phyloP scores from a whole-genome alignment of 371 early-diverging fungal species.

The Apophysomyces elegans region DNA sequence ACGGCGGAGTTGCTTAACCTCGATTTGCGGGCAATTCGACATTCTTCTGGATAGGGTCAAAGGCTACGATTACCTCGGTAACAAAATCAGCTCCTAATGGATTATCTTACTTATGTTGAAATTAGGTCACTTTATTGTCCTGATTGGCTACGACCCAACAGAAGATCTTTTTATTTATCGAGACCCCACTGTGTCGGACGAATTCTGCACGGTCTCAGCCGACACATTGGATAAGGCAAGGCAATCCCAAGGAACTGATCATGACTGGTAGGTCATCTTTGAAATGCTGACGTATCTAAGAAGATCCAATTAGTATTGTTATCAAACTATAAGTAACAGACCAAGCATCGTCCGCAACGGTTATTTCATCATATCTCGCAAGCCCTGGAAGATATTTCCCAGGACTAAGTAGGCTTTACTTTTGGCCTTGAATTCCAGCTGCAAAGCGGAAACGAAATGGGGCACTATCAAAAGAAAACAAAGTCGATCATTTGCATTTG shows the following conservation, averaged over 20 bases:
- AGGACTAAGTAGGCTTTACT: too few relatives aligned
- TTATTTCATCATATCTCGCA: too few relatives aligned
- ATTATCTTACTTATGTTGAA: background rate
- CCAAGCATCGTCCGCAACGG: too few relatives aligned
- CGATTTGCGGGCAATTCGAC: constrained; percentile 47
- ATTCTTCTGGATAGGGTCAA: constrained; percentile 37
- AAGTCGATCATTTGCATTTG: too few relatives aligned
- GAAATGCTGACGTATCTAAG: background rate
- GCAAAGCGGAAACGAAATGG: too few relatives aligned
- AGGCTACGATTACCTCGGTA: constrained; percentile 13
- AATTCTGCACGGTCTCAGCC: constrained; percentile 65
- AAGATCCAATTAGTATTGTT: background rate
- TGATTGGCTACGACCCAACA: constrained; percentile 73
- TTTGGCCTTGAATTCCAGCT: too few relatives aligned
- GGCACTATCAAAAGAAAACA: too few relatives aligned
- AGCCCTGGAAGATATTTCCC: too few relatives aligned
- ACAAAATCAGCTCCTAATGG: too few relatives aligned
- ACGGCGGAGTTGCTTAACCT: constrained; percentile 40
- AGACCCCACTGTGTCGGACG: constrained; percentile 69
- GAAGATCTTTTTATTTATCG: constrained; percentile 73
- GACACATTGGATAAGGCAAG: constrained; percentile 66
- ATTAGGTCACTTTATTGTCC: constrained; percentile 73
- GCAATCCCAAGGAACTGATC: constrained; percentile 68
- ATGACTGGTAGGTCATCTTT: constrained; percentile 59
- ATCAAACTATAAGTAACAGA: background rate